These are phyloP conservation scores for Chaetomidium leptoderma DNA, from an alignment of 495 filamentous ascomycete genomes.

Conservation along the genomic window DNA sequence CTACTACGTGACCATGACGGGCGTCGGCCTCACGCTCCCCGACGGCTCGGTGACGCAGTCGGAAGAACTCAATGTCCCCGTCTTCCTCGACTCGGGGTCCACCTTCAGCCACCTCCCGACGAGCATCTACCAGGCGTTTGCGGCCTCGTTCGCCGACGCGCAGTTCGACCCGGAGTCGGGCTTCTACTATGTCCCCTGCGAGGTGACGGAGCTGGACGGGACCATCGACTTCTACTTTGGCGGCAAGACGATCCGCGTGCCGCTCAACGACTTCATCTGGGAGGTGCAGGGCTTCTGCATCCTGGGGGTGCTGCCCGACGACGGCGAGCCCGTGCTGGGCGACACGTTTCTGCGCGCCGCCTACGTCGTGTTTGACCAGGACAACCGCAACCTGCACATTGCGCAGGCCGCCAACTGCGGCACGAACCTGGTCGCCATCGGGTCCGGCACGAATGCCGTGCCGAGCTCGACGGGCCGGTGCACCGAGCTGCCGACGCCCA, in stretches of 20 bases:
- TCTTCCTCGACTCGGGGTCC: constrained; percentile 32
- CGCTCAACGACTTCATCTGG: constrained; percentile 59
- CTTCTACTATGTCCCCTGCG: constrained; percentile 57
- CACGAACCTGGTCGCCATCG: constrained; percentile 32
- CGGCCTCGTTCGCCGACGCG: constrained; percentile 21
- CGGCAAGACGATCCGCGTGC: constrained; percentile 52
- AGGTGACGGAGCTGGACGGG: constrained; percentile 43
- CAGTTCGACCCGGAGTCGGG: constrained; percentile 28
- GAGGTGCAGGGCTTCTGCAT: constrained; percentile 24
- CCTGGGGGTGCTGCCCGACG: constrained; percentile 24
- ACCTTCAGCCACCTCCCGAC: constrained; percentile 28
- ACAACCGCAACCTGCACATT: constrained; percentile 33
- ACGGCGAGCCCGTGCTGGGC: constrained; percentile 29
- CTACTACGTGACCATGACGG: constrained; percentile 29
- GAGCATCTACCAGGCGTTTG: constrained; percentile 28
- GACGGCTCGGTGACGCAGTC: constrained; percentile 21
- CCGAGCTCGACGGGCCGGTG: constrained; percentile 17
- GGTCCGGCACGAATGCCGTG: constrained; percentile 23
- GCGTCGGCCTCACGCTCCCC: constrained; percentile 26
- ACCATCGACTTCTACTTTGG: constrained; percentile 59
- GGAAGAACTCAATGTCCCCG: constrained; percentile 21
- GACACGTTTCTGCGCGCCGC: constrained; percentile 34
- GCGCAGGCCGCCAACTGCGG: constrained; percentile 39
- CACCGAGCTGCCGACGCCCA: constrained; percentile 17
- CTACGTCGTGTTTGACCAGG: constrained; percentile 37